Base-by-base conservation (phyloP, 441 rosid genomes). In the Bruguiera hainesii region DNA sequence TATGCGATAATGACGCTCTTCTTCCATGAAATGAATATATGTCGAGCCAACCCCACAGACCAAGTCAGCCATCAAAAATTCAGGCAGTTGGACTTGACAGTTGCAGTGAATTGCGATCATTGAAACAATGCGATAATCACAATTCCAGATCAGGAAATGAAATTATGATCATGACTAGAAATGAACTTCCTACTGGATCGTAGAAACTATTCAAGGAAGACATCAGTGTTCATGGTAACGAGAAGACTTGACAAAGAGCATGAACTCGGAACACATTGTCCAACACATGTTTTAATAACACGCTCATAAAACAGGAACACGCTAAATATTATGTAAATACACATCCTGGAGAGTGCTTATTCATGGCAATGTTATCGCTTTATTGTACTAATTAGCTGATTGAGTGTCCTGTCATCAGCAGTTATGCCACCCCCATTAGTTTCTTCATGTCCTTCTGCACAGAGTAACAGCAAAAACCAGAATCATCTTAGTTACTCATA, bases 391-490 rank as follows among this genome's bases (percentile, higher is more conserved):
- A 37, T 15, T 4, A 30, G 68, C 33, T 59, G 60, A 71, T 59
- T n/a, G 37, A 25, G 57, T 28, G 15, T 18, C 25, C 60, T 23
- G 39, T 61, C 39, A 60, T 61, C 64, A 35, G 26, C 52, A 58
- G 6, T 79, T 71, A 86, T 19, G 74, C 76, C 31, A 79, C 65
- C 73, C 87, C 96, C 78, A 91, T 20, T 65, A 83, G 82, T 68
- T 87, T 91, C 91, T 91, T 91, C 71, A 91, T 52, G 72, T 87
- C 84, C 73, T 91, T 91, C 96, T 91, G 94, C 69, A 50, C 5
- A 69, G 13, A 59, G 46, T 28, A 31, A 7, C 2, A 64, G 26
- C 25, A 73, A 23, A 13, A 46, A 56, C 46, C 46, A 26, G 6
- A 33, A 48, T 35, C 15, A 25, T 30, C 50, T 55, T 21, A 60